A percentile compares a stretch with the other conserved stretches of the same genome.
Evolutionary conservation across 163 green algal genomes (phyloP).

Genomic region (Trebouxiophyceae sp.): DNA sequence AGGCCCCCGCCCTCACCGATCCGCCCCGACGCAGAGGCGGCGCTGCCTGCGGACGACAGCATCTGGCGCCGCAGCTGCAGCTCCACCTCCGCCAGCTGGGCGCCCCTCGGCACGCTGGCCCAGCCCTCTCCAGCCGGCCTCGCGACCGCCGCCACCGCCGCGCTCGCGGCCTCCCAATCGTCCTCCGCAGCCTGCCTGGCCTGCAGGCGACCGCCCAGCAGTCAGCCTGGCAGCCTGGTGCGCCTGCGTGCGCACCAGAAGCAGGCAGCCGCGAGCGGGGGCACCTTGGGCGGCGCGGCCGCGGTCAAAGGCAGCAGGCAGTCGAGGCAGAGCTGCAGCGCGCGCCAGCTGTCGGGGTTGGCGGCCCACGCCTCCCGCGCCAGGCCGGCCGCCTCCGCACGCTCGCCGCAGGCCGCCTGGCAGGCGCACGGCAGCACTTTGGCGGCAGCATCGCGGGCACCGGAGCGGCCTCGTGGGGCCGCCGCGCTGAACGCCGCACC

Average conservation of each 20-base stretch:
- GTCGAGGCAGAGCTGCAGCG: conserved; percentile 40
- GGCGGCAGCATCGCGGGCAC: too few species aligned
- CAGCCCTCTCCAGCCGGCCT: too few species aligned
- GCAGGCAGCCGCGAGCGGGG: background rate
- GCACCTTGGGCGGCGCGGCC: background rate
- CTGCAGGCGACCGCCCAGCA: too few species aligned
- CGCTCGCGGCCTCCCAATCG: too few species aligned
- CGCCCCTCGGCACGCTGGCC: too few species aligned
- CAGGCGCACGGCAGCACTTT: too few species aligned
- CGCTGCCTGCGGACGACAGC: background rate
- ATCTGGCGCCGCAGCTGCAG: conserved; percentile 14
- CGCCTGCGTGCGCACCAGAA: too few species aligned
- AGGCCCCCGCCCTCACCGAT: conserved; percentile 9
- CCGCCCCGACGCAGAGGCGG: background rate
- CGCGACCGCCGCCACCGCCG: too few species aligned
- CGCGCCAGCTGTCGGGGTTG: conserved; percentile 43
- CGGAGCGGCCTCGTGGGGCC: conserved; percentile 30
- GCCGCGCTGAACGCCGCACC: conserved; percentile 15
- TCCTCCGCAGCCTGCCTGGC: too few species aligned
- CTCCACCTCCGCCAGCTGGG: conserved; percentile 25
- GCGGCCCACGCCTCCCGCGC: conserved; percentile 11
- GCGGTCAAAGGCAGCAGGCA: conserved; percentile 32
- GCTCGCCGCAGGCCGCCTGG: too few species aligned
- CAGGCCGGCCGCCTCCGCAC: too few species aligned
- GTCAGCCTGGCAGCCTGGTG: too few species aligned